Evolutionary conservation across 805 yeast genomes (phyloP).

Genomic region (Candida boleticola): DNA sequence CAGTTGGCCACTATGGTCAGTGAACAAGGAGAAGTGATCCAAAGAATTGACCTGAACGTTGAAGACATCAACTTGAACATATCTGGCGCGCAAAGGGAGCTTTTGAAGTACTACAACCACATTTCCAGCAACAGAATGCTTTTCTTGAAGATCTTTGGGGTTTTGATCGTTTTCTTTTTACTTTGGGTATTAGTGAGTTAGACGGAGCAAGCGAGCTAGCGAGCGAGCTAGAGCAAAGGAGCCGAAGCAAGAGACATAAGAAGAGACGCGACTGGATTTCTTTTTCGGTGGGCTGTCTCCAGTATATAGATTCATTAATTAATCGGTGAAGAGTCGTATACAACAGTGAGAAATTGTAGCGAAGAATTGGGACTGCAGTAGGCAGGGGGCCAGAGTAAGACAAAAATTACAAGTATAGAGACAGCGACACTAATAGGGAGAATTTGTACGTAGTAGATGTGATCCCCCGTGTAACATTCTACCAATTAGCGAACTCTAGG

Average conservation of each 20-base stretch:
- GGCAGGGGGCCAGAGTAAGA: too few species aligned
- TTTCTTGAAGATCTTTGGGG: slow-evolving; percentile 84
- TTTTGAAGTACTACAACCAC: slow-evolving; percentile 82
- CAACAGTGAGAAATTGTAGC: too few species aligned
- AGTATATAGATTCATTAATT: too few species aligned
- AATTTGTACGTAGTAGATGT: too few species aligned
- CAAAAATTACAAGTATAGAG: too few species aligned
- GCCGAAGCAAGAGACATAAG: background rate
- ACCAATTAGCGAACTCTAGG: too few species aligned
- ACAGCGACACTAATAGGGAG: too few species aligned
- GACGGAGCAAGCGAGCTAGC: background rate
- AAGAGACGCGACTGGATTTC: too few species aligned
- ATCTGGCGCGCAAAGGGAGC: slow-evolving; percentile 90
- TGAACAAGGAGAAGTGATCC: slow-evolving; percentile 95
- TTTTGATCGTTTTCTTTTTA: slow-evolving; percentile 71
- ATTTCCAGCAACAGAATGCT: slow-evolving; percentile 92
- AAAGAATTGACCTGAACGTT: slow-evolving; percentile 90
- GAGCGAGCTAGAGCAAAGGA: background rate
- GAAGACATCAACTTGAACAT: slow-evolving; percentile 91
- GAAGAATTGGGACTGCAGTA: too few species aligned
- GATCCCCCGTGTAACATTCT: too few species aligned
- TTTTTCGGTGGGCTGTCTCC: too few species aligned
- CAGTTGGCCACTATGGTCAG: slow-evolving; percentile 97
- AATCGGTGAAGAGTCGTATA: too few species aligned
- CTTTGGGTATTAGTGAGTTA: slow-evolving; percentile 77